A percentile compares a stretch with the other conserved stretches of the same genome.
Conservation (phyloP, 1,284 basidiomycete species). For the Sphagnurus paluster region DNA sequence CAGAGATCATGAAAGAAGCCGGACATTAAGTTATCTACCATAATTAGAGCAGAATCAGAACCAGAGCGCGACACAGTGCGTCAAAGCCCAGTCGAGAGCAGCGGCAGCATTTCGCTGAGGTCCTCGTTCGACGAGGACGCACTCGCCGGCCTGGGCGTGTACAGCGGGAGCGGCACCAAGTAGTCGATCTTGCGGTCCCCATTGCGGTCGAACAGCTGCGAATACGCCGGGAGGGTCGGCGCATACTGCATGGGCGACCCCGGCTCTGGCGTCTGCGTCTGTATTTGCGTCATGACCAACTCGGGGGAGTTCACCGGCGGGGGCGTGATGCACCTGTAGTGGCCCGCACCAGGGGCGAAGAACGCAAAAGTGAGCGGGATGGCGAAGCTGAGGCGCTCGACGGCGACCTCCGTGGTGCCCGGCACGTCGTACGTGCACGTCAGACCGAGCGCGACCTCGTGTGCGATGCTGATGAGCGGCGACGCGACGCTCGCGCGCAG, state of each 20-base stretch:
- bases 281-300: constrained; percentile 8
- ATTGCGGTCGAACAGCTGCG: constrained; percentile 70
- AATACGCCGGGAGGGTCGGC: constrained; percentile 66
- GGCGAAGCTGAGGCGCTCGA: constrained; percentile 35
- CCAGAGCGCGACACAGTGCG: neutral
- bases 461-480: constrained; percentile 60
- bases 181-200: constrained; percentile 72
- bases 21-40: constrained; percentile 4
- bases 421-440: constrained; percentile 54
- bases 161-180: constrained; percentile 64
- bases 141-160: constrained; percentile 35
- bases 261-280: constrained; percentile 17
- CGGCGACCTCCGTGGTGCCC: constrained; percentile 35
- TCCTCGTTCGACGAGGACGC: constrained; percentile 10
- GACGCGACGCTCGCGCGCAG: constrained; percentile 47
- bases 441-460: constrained; percentile 54
- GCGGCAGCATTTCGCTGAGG: neutral
- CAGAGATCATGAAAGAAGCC: neutral
- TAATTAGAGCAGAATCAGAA: neutral
- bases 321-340: constrained; percentile 11
- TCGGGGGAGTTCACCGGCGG: constrained; percentile 9
- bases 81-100: neutral
- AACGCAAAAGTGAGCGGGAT: constrained; percentile 58
- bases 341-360: constrained; percentile 31
- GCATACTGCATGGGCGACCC: constrained; percentile 27